Conservation (phyloP, 139 green algal species). For the Pleodorina starrii region DNA sequence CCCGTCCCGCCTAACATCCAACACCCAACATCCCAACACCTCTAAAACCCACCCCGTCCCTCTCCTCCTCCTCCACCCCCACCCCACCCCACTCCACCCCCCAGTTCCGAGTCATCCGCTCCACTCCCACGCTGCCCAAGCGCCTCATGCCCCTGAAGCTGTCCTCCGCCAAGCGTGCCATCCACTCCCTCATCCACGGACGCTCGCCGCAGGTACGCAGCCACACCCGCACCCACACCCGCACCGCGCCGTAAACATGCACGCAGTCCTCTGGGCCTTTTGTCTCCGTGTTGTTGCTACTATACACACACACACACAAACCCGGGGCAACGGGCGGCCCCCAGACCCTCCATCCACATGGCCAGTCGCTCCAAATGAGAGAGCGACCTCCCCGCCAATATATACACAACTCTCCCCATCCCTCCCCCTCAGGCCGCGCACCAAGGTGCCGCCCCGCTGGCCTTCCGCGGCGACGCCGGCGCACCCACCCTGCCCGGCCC, state of each 20-base stretch:
- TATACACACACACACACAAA: too few species aligned
- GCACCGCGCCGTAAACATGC: too few species aligned
- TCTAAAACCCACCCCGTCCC: neutral
- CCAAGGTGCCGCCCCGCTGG: conserved; percentile 8
- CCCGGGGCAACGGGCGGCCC: too few species aligned
- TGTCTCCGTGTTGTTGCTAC: too few species aligned
- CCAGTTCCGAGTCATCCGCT: conserved; percentile 56
- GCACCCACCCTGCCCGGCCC: neutral
- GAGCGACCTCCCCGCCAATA: too few species aligned
- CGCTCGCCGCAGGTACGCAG: neutral
- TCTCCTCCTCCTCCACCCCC: neutral
- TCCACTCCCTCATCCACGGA: conserved; percentile 37
- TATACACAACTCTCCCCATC: too few species aligned
- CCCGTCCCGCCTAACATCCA: too few species aligned
- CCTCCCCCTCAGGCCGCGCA: neutral
- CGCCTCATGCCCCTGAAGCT: conserved; percentile 74
- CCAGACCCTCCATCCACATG: too few species aligned
- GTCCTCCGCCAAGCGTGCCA: conserved; percentile 56
- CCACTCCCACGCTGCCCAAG: conserved; percentile 73
- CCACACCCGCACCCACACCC: too few species aligned
- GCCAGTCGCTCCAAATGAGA: too few species aligned
- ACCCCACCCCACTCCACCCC: neutral
- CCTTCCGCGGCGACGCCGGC: conserved; percentile 7
- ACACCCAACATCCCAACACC: too few species aligned
- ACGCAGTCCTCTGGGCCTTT: too few species aligned